A percentile compares a stretch with the other conserved stretches of the same genome.
Evolutionary conservation across 2,329 filamentous ascomycete species (phyloP).

Genomic region (Trichophyton benhamiae): DNA sequence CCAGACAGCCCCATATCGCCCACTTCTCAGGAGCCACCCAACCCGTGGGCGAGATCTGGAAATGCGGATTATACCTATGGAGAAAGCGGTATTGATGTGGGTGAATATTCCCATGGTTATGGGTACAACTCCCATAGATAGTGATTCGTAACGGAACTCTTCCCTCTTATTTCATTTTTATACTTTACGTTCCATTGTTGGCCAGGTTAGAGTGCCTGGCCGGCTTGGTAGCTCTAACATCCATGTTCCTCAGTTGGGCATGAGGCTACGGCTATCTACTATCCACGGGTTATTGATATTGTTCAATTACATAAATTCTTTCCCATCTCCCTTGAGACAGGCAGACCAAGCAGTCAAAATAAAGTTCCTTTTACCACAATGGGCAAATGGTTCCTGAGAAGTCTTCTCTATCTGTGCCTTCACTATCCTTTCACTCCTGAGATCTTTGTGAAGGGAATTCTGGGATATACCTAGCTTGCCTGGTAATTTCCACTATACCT

Average conservation of each 20-base stretch:
- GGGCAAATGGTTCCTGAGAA: not conserved
- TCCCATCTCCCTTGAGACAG: not conserved
- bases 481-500: not conserved
- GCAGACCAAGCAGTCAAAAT: not conserved
- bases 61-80: slow-evolving; percentile 10
- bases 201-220: not conserved
- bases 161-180: not conserved
- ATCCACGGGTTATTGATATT: not conserved
- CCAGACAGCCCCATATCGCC: not conserved
- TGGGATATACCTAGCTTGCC: not conserved
- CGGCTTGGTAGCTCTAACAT: not conserved
- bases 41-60: not conserved
- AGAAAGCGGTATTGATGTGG: slow-evolving; percentile 9
- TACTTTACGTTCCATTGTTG: not conserved
- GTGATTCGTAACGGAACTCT: not conserved
- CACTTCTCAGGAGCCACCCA: not conserved
- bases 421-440: not conserved
- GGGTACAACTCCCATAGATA: slow-evolving; percentile 1
- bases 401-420: not conserved
- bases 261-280: not conserved
- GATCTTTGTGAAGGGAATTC: not conserved
- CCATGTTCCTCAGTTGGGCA: not conserved
- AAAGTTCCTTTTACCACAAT: not conserved
- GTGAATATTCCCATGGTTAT: slow-evolving; percentile 13
- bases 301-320: not conserved